Percentiles rank a stretch among this genome's conserved stretches.
phyloP scores from a whole-genome alignment of 1,284 basidiomycete genomes.

The Cryptococcus amylolentus region DNA sequence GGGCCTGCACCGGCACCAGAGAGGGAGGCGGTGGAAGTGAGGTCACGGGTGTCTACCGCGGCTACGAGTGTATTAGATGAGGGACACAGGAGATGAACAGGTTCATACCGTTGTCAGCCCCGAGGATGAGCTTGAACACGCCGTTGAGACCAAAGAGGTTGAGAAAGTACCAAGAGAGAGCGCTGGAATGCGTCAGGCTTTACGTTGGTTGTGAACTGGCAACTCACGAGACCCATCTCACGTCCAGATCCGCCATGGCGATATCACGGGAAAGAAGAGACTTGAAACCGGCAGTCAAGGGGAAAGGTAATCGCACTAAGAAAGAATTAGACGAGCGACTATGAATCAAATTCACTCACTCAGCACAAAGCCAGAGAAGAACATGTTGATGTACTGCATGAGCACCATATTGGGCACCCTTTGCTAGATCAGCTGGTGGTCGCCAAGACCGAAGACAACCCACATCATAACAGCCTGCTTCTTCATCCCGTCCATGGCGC shows the following conservation, averaged over 20 bases:
- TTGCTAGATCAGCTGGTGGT: not conserved
- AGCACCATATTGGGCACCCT: conserved; percentile 93
- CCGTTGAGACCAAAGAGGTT: conserved; percentile 98
- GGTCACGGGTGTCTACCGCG: conserved; percentile 70
- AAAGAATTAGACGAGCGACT: not conserved
- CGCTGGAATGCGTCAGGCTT: conserved; percentile 44
- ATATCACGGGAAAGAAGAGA: conserved; percentile 98
- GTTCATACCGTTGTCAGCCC: conserved; percentile 77
- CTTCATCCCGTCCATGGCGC: conserved; percentile 99
- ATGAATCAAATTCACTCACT: conserved; percentile 61
- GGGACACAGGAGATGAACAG: conserved; percentile 5
- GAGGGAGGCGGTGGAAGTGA: conserved; percentile 65
- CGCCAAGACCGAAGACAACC: conserved; percentile 13
- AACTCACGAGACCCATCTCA: conserved; percentile 84
- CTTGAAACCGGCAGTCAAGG: conserved; percentile 94
- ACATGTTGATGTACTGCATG: conserved; percentile 99
- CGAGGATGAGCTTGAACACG: conserved; percentile 87
- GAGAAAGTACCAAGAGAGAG: conserved; percentile 98
- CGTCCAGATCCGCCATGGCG: conserved; percentile 94
- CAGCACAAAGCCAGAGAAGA: conserved; percentile 96
- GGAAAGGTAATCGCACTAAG: conserved; percentile 95
- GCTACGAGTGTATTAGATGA: conserved; percentile 51
- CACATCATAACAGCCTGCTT: conserved; percentile 88
- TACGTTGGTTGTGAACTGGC: not conserved
- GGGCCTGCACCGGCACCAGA: conserved; percentile 57